A percentile compares a stretch with the other conserved stretches of the same genome.
These are phyloP conservation scores for Ulmus americana DNA, from an alignment of 331 rosid species.

Conservation along the genomic window DNA sequence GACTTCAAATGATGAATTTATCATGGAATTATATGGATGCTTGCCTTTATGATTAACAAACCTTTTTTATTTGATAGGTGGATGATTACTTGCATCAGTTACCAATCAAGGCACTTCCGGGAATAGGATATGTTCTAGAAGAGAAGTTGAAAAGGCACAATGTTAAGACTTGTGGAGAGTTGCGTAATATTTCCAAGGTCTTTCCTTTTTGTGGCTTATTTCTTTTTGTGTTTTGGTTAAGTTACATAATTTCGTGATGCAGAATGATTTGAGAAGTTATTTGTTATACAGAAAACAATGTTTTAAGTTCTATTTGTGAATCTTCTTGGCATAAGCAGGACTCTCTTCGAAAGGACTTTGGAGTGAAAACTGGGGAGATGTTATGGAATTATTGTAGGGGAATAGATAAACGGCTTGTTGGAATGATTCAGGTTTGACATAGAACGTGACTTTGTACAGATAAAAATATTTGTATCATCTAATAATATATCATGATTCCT, in stretches of 20 bases:
- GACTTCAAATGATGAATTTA: neutral
- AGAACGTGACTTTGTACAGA: constrained; percentile 16
- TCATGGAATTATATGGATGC: constrained; percentile 19
- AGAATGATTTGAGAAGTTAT: constrained; percentile 8
- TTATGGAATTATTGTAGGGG: constrained; percentile 85
- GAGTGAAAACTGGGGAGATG: constrained; percentile 84
- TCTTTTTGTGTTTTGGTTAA: constrained; percentile 19
- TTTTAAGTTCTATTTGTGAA: too few relatives aligned
- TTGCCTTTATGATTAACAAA: constrained; percentile 11
- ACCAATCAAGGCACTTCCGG: constrained; percentile 79
- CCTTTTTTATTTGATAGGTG: constrained; percentile 44
- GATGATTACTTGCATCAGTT: constrained; percentile 63
- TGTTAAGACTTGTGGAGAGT: constrained; percentile 63
- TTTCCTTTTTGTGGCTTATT: constrained; percentile 8
- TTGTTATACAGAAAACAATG: too few relatives aligned
- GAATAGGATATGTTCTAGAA: constrained; percentile 69
- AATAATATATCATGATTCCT: neutral
- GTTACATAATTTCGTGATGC: constrained; percentile 4
- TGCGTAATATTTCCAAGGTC: constrained; percentile 73
- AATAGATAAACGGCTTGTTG: constrained; percentile 77
- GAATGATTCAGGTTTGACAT: constrained; percentile 64
- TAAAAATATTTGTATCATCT: constrained; percentile 16
- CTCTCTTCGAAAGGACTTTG: constrained; percentile 71
- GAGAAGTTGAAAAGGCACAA: constrained; percentile 68
- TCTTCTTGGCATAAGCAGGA: constrained; percentile 47